These are phyloP conservation scores for Choanephora cucurbitarum DNA, from an alignment of 371 early-diverging fungal species.

Conservation along the genomic window DNA sequence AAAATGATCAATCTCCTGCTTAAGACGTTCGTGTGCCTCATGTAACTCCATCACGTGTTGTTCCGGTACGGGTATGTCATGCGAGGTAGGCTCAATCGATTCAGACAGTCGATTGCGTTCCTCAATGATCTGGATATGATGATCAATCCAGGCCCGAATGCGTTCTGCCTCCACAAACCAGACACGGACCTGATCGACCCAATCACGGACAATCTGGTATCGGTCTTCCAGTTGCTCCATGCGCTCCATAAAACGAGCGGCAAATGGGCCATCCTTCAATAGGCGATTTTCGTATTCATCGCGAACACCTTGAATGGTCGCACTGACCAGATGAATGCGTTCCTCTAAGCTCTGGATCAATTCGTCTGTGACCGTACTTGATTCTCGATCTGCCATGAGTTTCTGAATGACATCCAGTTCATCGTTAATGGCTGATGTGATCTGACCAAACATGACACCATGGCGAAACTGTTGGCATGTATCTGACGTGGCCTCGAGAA, in stretches of 20 bases:
- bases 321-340: constrained; percentile 30
- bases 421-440: constrained; percentile 39
- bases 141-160: constrained; percentile 50
- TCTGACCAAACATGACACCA: constrained; percentile 33
- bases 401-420: constrained; percentile 47
- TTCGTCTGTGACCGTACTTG: constrained; percentile 30
- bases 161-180: constrained; percentile 55
- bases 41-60: constrained; percentile 3
- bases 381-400: constrained; percentile 34
- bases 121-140: constrained; percentile 38
- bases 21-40: constrained; percentile 15
- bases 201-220: constrained; percentile 37
- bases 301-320: constrained; percentile 29
- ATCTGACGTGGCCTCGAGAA: background rate
- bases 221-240: constrained; percentile 23
- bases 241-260: constrained; percentile 10
- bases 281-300: constrained; percentile 27
- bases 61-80: constrained; percentile 29
- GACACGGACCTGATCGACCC: constrained; percentile 50
- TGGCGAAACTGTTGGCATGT: constrained; percentile 18
- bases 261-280: background rate
- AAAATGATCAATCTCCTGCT: constrained; percentile 20
- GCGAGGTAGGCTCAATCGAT: constrained; percentile 36
- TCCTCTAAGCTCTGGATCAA: constrained; percentile 38
- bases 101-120: constrained; percentile 26